phyloP scores from a whole-genome alignment of 495 filamentous ascomycete genomes.

The Penicillium crystallinum region DNA sequence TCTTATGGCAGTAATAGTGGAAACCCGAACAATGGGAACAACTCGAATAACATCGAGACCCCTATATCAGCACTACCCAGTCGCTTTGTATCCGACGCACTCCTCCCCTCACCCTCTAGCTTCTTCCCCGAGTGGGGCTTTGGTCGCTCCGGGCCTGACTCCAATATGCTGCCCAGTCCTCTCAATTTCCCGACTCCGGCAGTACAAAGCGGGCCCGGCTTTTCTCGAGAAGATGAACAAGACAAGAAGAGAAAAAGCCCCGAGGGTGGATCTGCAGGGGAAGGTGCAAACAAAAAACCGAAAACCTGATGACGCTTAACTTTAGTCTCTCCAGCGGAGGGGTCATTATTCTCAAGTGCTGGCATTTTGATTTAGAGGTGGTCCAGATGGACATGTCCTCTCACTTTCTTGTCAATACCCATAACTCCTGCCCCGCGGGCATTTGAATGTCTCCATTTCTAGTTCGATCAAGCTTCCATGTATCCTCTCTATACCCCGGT shows the following conservation, averaged over 20 bases:
- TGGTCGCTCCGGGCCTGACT: slow-evolving; percentile 57
- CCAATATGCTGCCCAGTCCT: slow-evolving; percentile 83
- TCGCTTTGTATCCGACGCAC: slow-evolving; percentile 77
- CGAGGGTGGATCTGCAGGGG: slow-evolving; percentile 36
- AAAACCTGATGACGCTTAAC: slow-evolving; percentile 30
- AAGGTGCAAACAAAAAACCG: slow-evolving; percentile 43
- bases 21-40: slow-evolving; percentile 56
- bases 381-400: slow-evolving; percentile 10
- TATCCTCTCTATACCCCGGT: slow-evolving; percentile 22
- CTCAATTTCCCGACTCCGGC: slow-evolving; percentile 89
- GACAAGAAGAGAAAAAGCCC: slow-evolving; percentile 53
- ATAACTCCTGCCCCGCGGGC: background rate
- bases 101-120: slow-evolving; percentile 79
- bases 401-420: slow-evolving; percentile 1
- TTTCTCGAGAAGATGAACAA: slow-evolving; percentile 54
- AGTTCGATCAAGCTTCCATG: slow-evolving; percentile 15
- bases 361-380: slow-evolving; percentile 2
- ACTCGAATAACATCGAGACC: slow-evolving; percentile 79
- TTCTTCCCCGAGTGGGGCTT: slow-evolving; percentile 93
- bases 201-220: slow-evolving; percentile 62
- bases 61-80: slow-evolving; percentile 96
- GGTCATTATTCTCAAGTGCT: background rate
- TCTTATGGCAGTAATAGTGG: slow-evolving; percentile 57
- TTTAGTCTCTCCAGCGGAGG: background rate
- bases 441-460: slow-evolving; percentile 5